phyloP scores from a whole-genome alignment of 2,329 filamentous ascomycete species.

The Calonectria fujianensis region DNA sequence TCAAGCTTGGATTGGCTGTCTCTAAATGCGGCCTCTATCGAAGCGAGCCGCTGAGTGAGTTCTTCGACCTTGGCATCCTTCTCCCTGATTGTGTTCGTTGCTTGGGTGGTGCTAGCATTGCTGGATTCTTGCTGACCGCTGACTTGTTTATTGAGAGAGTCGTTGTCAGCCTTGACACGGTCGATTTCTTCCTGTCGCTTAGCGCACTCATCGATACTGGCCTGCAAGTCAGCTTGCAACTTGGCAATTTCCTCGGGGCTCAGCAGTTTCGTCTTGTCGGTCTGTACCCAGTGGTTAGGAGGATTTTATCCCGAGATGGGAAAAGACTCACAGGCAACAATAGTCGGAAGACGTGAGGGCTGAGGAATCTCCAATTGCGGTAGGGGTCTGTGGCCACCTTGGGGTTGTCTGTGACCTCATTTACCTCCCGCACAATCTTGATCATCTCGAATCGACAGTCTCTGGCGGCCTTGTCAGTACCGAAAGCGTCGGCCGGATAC shows the following conservation, averaged over 20 bases:
- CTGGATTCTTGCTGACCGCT: background rate
- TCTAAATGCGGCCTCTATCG: background rate
- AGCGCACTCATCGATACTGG: background rate
- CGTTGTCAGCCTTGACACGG: conserved; percentile 7
- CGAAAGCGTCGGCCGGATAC: conserved; percentile 14
- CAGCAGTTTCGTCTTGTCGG: conserved; percentile 3
- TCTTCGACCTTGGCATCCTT: conserved; percentile 9
- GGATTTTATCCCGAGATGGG: background rate
- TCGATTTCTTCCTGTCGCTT: conserved; percentile 15
- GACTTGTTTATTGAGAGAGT: background rate
- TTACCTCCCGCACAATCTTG: conserved; percentile 38
- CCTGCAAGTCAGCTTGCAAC: background rate
- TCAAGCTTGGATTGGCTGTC: background rate
- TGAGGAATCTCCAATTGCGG: conserved; percentile 22
- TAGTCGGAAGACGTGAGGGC: conserved; percentile 18
- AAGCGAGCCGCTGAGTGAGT: background rate
- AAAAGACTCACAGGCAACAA: conserved; percentile 3
- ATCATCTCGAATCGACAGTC: conserved; percentile 43
- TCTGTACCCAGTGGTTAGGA: background rate
- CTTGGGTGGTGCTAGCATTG: conserved; percentile 1
- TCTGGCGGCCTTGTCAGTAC: conserved; percentile 27
- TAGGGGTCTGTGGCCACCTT: conserved; percentile 22
- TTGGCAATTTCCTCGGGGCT: conserved; percentile 22
- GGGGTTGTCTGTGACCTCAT: conserved; percentile 11
- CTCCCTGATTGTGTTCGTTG: background rate